Percentiles rank a stretch among this genome's conserved stretches.
Conservation (phyloP, 2,329 filamentous ascomycete species). For the Ceratocystiopsis brevicomis region DNA sequence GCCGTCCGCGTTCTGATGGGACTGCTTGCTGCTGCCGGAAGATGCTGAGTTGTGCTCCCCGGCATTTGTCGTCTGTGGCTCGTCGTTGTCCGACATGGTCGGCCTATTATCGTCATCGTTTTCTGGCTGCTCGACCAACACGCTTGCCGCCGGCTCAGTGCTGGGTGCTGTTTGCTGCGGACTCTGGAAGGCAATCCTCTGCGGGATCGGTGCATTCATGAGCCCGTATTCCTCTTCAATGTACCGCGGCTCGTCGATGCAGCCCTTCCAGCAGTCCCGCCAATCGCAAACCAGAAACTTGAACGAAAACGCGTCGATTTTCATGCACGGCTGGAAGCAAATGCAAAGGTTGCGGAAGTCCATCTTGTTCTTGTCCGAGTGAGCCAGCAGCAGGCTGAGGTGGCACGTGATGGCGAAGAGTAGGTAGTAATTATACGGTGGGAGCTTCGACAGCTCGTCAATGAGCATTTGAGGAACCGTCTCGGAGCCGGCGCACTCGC, state of each 20-base stretch:
- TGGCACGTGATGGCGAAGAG: constrained; percentile 96
- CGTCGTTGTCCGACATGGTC: constrained; percentile 5
- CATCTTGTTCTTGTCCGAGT: constrained; percentile 96
- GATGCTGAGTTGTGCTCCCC: constrained; percentile 43
- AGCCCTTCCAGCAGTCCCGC: constrained; percentile 94
- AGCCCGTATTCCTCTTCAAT: constrained; percentile 49
- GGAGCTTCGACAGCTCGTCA: constrained; percentile 76
- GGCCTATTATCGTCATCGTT: background rate
- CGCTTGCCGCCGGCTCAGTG: too few relatives aligned
- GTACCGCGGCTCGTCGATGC: constrained; percentile 70
- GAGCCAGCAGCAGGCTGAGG: constrained; percentile 73
- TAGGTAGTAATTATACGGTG: constrained; percentile 93
- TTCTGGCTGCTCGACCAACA: too few relatives aligned
- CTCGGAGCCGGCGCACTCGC: constrained; percentile 61
- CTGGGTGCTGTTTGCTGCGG: too few relatives aligned
- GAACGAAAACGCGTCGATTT: constrained; percentile 88
- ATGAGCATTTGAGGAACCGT: constrained; percentile 70
- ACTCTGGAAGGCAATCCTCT: too few relatives aligned
- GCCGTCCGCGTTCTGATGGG: constrained; percentile 15
- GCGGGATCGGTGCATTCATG: constrained; percentile 29
- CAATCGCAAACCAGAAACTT: constrained; percentile 89
- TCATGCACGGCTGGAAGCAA: constrained; percentile 93
- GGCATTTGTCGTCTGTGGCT: constrained; percentile 4
- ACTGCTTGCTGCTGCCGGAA: constrained; percentile 43
- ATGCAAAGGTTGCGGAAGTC: constrained; percentile 90